phyloP scores from a whole-genome alignment of 2,329 filamentous ascomycete genomes.

The Aplosporella prunicola region DNA sequence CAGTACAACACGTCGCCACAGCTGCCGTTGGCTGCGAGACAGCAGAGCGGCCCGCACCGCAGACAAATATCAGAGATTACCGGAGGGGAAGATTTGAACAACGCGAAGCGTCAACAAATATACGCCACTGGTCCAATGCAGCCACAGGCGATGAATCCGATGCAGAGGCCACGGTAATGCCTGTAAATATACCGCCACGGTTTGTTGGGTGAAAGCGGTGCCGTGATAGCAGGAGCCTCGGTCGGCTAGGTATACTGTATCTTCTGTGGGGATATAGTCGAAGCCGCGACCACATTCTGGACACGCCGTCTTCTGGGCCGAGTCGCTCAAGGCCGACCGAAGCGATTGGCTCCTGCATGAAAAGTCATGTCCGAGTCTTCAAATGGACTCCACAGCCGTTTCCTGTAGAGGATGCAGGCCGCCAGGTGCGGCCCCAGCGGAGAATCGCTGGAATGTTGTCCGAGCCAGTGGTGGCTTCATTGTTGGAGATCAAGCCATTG shows the following conservation, averaged over 20 bases:
- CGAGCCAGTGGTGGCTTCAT: too few relatives aligned
- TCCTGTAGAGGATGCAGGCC: background rate
- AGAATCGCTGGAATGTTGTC: too few relatives aligned
- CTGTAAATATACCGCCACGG: too few relatives aligned
- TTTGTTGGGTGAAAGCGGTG: too few relatives aligned
- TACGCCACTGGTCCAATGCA: constrained; percentile 34
- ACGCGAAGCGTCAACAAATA: constrained; percentile 49
- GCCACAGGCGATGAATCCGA: constrained; percentile 38
- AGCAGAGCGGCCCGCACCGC: constrained; percentile 33
- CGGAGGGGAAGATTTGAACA: constrained; percentile 41
- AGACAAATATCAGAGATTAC: constrained; percentile 54
- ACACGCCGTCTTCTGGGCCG: background rate
- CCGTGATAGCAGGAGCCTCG: too few relatives aligned
- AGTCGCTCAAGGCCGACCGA: background rate
- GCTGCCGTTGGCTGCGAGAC: constrained; percentile 27
- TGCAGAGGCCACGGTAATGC: constrained; percentile 38
- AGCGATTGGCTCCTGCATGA: background rate
- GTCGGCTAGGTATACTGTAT: background rate
- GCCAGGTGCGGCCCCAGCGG: constrained; percentile 6
- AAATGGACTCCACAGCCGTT: constrained; percentile 1
- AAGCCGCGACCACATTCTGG: background rate
- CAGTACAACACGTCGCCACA: constrained; percentile 32
- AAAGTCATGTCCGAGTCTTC: constrained; percentile 1
- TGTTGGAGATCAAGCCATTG: too few relatives aligned
- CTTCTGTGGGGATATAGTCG: constrained; percentile 1